Conservation (phyloP, 257 asterid species). For the Cinchona pubescens region DNA sequence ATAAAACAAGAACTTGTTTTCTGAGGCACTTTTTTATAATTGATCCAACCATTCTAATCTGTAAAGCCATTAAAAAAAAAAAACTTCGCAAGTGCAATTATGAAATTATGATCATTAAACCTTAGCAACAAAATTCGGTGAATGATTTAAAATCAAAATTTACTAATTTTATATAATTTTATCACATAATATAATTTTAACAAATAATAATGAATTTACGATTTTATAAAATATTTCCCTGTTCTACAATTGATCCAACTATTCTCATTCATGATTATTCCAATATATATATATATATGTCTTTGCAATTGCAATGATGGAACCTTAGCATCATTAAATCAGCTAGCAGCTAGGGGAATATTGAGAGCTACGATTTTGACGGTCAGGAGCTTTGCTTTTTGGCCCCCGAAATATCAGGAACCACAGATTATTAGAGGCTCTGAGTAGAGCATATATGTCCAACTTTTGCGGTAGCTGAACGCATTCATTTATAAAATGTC, state of each 20-base stretch:
- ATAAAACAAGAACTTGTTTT: no score
- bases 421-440: constrained; percentile 1
- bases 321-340: background rate
- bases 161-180: no score
- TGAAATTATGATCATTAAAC: no score
- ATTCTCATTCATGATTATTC: no score
- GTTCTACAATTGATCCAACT: no score
- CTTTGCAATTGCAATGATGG: background rate
- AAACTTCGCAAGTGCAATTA: background rate
- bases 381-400: background rate
- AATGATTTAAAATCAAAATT: no score
- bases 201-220: no score
- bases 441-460: background rate
- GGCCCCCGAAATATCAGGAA: background rate
- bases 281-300: no score
- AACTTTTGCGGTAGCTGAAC: constrained; percentile 5
- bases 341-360: background rate
- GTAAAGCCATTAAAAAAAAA: constrained; percentile 4
- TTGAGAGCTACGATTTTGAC: background rate
- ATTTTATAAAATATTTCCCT: no score
- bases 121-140: no score
- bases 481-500: background rate
- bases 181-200: no score
- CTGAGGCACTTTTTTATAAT: background rate
- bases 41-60: background rate